Base-by-base conservation (phyloP, 805 yeast species). In the Suhomyces canberraensis region DNA sequence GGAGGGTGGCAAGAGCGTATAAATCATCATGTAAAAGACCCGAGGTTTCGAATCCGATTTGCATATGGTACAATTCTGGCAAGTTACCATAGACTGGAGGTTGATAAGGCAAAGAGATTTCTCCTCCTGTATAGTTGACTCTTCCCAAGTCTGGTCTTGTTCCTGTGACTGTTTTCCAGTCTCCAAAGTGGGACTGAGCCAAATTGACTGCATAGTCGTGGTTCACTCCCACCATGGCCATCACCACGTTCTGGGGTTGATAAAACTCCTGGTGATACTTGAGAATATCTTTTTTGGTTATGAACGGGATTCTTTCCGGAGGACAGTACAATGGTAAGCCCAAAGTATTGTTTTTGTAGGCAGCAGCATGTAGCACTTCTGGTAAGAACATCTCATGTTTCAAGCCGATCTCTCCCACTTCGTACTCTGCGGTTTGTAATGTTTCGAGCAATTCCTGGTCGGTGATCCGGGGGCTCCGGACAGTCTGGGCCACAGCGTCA, bases 301-400 rank as follows among this genome's bases (percentile, higher is more conserved):
- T 75, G 1, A 58, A 53, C 3, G 75, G 71, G 4, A 91, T 63
- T 40, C 81, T 60, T 28, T 86, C 95, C 21, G 64, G 68, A 2
- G 95, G 95, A 48, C 95, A 86, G 39, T 86, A 69, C 35, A 90
- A 66, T 3, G 98, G 97, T 45, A 83, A 74, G 0, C 98, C 98
- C 29, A 93, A 66, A 4, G 95, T 84, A 40, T 80, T 75, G 15
- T 75, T 66, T 11, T 68, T 54, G 54, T 78, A 93, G 0, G 97
- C 98, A 3, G 85, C 80, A 39, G 79, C 78, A 53, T 91, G 97
- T 35, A 89, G 72, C n/a, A 90, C 64, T 56, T 93, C 98, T 1
- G 98, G 98, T 28, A 93, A 66, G 34, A 85, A 76, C 54, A 86
- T 61, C 25, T 91, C 97, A 5, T 91, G 89, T 54, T 87, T 90